Evolutionary conservation across 164 flowering plant species (phyloP), one percentile per base, ranked within the genome.

Genomic region (Annona cherimola): DNA sequence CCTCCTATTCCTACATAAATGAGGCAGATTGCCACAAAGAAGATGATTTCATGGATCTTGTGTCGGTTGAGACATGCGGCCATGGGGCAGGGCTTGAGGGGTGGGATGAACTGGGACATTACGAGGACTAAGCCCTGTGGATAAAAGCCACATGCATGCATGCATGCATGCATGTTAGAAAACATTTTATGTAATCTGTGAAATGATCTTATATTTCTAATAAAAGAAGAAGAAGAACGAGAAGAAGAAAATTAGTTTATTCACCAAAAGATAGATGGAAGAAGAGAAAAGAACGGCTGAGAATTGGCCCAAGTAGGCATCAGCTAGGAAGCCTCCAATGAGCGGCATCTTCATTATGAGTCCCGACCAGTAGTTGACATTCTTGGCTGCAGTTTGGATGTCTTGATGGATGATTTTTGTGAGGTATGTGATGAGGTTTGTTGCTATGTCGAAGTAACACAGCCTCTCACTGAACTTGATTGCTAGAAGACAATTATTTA

Each of bases 1-100:
- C 99, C 97, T 46, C 97, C 99, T 2, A 97, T 95, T 57, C 92
- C 98, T 0, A 93, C 55, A 4, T 98, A 90, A 76, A 95, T 77
- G 80, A 93, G 68, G 81, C 93, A 95, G 2, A 93, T 84, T 3
- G 90, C 93, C 0, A 86, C 43, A 81, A 90, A 93, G 84, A 93
- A 95, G 57, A 84, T 72, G 1, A 84, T 72, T 68, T 81, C 86
- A 68, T 95, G 98, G 40, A 80, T 63, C 73, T 81, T 93, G 45
- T 76, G 82, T 1, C 86, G 72, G 11, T 81, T 80, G 0, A 19
- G 63, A 74, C 97, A 92, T 8, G 60, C 4, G 14, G 73, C 74
- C 16, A 19, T 41, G 1, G 40, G 75, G 66, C 97, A 87, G 1
- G 97, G 83, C 68, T 68, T 85, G 63, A 92, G 59, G 75, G 82